Evolutionary conservation across 2,329 filamentous ascomycete genomes (phyloP).

Genomic region (Aureobasidium namibiae): DNA sequence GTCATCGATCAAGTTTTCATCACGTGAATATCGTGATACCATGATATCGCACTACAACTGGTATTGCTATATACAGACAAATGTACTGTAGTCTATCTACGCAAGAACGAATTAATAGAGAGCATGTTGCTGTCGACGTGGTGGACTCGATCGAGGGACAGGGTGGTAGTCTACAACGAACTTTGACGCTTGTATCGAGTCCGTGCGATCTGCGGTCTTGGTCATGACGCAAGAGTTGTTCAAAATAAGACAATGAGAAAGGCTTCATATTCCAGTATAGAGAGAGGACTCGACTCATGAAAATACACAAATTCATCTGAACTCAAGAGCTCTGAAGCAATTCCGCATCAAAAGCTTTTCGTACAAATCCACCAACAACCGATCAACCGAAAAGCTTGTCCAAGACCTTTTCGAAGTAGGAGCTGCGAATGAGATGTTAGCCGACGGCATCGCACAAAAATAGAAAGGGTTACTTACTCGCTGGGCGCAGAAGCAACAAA

Average conservation of each 20-base stretch:
- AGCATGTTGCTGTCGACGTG: background rate
- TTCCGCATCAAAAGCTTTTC: background rate
- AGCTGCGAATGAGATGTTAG: background rate
- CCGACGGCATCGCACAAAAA: background rate
- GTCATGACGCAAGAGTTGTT: no score
- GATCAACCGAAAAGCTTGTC: slow-evolving; percentile 1
- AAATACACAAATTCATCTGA: background rate
- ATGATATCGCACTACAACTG: no score
- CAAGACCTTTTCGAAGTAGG: slow-evolving; percentile 1
- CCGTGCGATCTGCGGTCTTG: no score
- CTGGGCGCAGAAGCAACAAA: slow-evolving; percentile 39
- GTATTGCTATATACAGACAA: no score
- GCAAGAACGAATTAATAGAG: background rate
- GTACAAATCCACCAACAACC: no score
- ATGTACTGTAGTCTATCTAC: no score
- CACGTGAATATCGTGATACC: no score
- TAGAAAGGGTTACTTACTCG: slow-evolving; percentile 11
- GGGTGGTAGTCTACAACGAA: background rate
- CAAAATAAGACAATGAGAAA: no score
- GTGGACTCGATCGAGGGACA: background rate
- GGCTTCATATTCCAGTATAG: no score
- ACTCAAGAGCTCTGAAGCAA: background rate
- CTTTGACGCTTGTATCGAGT: background rate
- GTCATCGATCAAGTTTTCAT: no score
- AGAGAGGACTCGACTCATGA: background rate